A percentile compares a stretch with the other conserved stretches of the same genome.
phyloP scores from a whole-genome alignment of 495 filamentous ascomycete species.

The Neurospora sp. region DNA sequence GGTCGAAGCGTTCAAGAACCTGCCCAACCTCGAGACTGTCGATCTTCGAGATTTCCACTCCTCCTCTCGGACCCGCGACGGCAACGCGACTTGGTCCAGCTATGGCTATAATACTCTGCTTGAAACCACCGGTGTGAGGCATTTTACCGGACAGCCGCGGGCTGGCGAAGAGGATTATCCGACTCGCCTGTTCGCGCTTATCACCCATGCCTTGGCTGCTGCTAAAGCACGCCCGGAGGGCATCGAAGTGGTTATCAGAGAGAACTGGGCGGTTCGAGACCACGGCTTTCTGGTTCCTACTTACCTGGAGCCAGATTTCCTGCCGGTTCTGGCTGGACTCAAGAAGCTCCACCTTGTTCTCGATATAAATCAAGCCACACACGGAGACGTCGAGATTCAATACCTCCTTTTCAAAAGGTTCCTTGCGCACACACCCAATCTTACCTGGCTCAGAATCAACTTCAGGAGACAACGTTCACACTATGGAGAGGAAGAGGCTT shows the following conservation, averaged over 20 bases:
- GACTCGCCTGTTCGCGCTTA: conserved; percentile 16
- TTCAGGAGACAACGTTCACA: background rate
- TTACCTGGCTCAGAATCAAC: conserved; percentile 32
- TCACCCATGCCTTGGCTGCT: conserved; percentile 27
- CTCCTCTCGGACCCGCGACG: conserved; percentile 21
- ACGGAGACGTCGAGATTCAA: background rate
- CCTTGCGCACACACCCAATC: conserved; percentile 15
- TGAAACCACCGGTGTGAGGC: background rate
- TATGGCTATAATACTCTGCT: conserved; percentile 24
- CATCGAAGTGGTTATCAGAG: conserved; percentile 31
- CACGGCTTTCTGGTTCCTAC: conserved; percentile 26
- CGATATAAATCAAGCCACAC: conserved; percentile 1
- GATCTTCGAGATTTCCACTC: conserved; percentile 42
- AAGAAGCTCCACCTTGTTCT: conserved; percentile 26
- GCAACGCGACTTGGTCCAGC: conserved; percentile 18
- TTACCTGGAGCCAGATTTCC: conserved; percentile 14
- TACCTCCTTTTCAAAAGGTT: conserved; percentile 14
- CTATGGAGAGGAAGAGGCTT: background rate
- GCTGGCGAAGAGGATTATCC: conserved; percentile 4
- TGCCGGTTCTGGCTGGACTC: conserved; percentile 23
- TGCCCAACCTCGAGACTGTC: conserved; percentile 36
- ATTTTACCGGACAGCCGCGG: background rate
- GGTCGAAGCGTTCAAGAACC: conserved; percentile 36
- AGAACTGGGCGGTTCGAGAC: conserved; percentile 12
- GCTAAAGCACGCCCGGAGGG: conserved; percentile 17